Conservation (phyloP, 2,329 filamentous ascomycete genomes). For the Stenocarpella maydis region DNA sequence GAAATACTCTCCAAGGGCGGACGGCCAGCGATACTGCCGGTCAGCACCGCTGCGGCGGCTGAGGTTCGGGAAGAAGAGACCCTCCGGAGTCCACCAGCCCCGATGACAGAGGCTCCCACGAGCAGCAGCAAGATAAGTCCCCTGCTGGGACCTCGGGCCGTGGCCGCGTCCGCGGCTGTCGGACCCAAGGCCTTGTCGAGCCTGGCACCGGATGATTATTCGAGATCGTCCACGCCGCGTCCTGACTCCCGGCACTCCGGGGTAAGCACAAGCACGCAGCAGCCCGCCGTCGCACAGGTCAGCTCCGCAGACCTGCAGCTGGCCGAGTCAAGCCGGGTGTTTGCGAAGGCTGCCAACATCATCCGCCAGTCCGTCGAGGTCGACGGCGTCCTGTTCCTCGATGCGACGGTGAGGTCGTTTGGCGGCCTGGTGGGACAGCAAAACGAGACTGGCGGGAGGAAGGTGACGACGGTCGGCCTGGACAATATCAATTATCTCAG, state of each 20-base stretch:
- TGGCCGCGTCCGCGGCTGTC: neutral
- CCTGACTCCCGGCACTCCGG: constrained; percentile 30
- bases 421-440: constrained; percentile 41
- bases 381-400: constrained; percentile 49
- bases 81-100: neutral
- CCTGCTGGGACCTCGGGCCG: neutral
- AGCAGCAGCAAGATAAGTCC: neutral
- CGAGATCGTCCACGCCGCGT: constrained; percentile 29
- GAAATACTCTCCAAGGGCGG: neutral
- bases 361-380: constrained; percentile 53
- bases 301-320: constrained; percentile 33
- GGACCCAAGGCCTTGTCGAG: neutral
- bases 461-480: constrained; percentile 22
- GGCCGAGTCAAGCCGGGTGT: constrained; percentile 31
- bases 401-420: constrained; percentile 44
- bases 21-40: neutral
- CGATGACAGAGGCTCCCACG: constrained; percentile 7
- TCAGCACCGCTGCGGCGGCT: neutral
- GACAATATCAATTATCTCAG: constrained; percentile 32
- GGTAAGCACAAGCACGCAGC: constrained; percentile 18
- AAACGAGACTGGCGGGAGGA: constrained; percentile 9
- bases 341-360: constrained; percentile 49
- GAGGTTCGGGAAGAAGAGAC: neutral
- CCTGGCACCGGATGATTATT: constrained; percentile 29
- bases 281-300: constrained; percentile 31